Percentiles rank a stretch among this genome's conserved stretches.
These are phyloP conservation scores for Globisporangium cylindrosporum DNA, from an alignment of 352 stramenopile species.

Conservation along the genomic window DNA sequence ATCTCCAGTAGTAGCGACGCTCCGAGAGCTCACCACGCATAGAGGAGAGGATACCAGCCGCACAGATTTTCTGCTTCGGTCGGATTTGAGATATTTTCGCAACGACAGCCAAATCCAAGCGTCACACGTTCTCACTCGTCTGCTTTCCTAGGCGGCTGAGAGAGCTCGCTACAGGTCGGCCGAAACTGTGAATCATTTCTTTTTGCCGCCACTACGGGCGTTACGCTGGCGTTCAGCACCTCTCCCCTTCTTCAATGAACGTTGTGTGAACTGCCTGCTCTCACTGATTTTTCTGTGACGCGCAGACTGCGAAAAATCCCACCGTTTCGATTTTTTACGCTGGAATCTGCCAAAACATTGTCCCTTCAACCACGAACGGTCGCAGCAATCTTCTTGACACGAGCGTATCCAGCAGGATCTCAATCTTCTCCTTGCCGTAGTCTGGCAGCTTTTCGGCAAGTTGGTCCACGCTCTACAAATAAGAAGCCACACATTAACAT, in stretches of 20 bases:
- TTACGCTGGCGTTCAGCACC: background rate
- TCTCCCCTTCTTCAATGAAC: background rate
- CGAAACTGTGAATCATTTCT: background rate
- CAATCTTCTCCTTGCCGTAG: conserved; percentile 67
- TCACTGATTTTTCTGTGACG: background rate
- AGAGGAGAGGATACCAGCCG: background rate
- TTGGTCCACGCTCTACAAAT: conserved; percentile 61
- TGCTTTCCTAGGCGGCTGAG: background rate
- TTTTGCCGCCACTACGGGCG: background rate
- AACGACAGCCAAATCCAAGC: conserved; percentile 4
- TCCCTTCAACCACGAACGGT: conserved; percentile 81
- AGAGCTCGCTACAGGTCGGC: conserved; percentile 2
- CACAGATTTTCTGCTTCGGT: background rate
- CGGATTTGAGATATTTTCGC: conserved; percentile 6
- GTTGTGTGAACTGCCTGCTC: background rate
- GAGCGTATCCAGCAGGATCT: conserved; percentile 75
- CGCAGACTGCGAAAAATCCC: background rate
- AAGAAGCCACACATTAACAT: background rate
- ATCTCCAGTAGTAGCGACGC: background rate
- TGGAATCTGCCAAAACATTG: conserved; percentile 81
- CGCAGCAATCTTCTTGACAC: conserved; percentile 73
- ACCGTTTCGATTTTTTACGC: conserved; percentile 17
- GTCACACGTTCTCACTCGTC: background rate
- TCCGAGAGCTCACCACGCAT: too few relatives aligned
- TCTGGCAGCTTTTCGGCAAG: conserved; percentile 64